A percentile compares a stretch with the other conserved stretches of the same genome.
Evolutionary conservation across 305 asterid species (phyloP).

Genomic region (Solanum hybrid): DNA sequence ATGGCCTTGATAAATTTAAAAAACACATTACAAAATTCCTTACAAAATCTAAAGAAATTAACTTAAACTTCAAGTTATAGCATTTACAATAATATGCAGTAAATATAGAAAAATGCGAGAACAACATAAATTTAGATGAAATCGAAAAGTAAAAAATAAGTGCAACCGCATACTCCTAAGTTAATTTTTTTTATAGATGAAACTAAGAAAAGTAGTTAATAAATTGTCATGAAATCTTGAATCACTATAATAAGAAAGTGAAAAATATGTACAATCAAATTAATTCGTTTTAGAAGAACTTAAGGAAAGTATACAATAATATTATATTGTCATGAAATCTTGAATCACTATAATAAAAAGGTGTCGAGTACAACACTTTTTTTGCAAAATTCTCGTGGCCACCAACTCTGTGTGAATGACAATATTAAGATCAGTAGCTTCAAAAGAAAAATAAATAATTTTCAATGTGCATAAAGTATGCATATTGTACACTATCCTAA

Average conservation of each 20-base stretch:
- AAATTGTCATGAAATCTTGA: background rate
- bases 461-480: background rate
- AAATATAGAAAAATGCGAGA: background rate
- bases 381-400: background rate
- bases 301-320: background rate
- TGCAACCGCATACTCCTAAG: background rate
- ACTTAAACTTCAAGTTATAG: background rate
- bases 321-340: background rate
- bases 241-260: background rate
- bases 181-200: background rate
- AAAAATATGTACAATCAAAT: background rate
- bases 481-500: background rate
- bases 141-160: background rate
- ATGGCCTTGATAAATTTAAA: background rate
- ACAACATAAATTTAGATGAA: background rate
- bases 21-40: background rate
- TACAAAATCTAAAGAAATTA: background rate
- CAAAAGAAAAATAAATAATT: background rate
- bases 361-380: too few species aligned
- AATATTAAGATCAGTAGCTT: background rate
- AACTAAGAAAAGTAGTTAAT: background rate
- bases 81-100: background rate
- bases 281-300: background rate
- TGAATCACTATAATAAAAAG: too few species aligned
- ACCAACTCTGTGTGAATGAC: background rate